Evolutionary conservation across 163 green algal genomes (phyloP), one percentile per base, ranked within the genome.

Genomic region (Coccomyxa subellipsoidea): DNA sequence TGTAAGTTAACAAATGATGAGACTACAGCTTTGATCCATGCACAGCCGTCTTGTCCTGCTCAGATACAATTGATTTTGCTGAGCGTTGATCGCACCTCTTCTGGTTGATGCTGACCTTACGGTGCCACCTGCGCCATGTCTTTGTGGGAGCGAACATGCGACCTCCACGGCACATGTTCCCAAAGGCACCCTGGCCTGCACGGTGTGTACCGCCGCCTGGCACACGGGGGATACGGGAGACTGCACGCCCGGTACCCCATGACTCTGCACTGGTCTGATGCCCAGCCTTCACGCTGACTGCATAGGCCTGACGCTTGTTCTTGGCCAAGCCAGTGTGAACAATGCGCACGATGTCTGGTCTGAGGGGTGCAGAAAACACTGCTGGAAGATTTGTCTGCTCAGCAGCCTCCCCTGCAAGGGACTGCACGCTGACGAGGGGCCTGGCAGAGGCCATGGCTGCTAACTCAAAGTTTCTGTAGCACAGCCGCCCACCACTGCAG

Each of bases 181-280:
- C 97, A 85, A 99, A 99, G 71, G 97, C 97, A 89, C 93, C 97
- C 93, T 99, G 97, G 69, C 97, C 97, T 82, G 96, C 96, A 53
- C 95, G 87, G 91, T 98, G 95, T 59, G 97, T 99, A 85, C 96
- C 97, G 83, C 97, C 97, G 84, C 96, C 97, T 47, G 97, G 97
- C 39, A 99, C 97, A 92, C 97, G 96, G 29, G 97, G 97, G 88
- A 99, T 99, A 97, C 97, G 97, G 23, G 97, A 99, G 84, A 99
- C 97, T 69, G 97, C 97, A 81, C 97, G 95, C 79, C 97, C 97
- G 54, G 97, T 99, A 78, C 97, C 97, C 97, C 97, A 99, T 1
- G 97, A 99, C 92, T 99, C 97, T 79, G 97, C 97, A 53, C 95
- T 93, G 12, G 95, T 99, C 93, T 99, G 96, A 88, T 98, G 93